Percentiles rank a stretch among this genome's conserved stretches.
Evolutionary conservation across 2,329 filamentous ascomycete species (phyloP).

Genomic region (Colletotrichum scovillei): DNA sequence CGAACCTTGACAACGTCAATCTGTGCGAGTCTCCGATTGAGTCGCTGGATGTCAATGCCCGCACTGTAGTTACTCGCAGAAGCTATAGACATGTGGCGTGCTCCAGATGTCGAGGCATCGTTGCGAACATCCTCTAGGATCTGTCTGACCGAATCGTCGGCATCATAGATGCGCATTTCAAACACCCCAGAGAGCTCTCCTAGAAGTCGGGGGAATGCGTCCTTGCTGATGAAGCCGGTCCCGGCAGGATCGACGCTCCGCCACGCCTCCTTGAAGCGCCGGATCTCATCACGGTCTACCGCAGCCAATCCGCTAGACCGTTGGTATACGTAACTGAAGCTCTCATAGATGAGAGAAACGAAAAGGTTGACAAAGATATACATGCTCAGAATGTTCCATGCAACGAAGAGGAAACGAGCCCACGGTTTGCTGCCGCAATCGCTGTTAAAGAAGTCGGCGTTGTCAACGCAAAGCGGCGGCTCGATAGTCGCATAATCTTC

Average conservation of each 20-base stretch:
- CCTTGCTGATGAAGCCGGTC: conserved; percentile 89
- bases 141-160: conserved; percentile 86
- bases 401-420: conserved; percentile 90
- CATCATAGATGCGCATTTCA: conserved; percentile 95
- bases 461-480: conserved; percentile 83
- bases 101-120: conserved; percentile 47
- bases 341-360: conserved; percentile 98
- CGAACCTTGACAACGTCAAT: conserved; percentile 83
- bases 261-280: conserved; percentile 98
- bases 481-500: conserved; percentile 88
- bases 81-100: conserved; percentile 66
- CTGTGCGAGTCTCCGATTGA: conserved; percentile 77
- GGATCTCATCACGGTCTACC: conserved; percentile 92
- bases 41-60: conserved; percentile 77
- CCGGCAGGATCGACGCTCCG: conserved; percentile 93
- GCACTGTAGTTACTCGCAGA: conserved; percentile 62
- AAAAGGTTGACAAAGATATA: conserved; percentile 99
- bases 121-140: conserved; percentile 87
- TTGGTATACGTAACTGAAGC: conserved; percentile 99
- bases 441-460: conserved; percentile 80
- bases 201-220: conserved; percentile 87
- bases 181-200: conserved; percentile 95
- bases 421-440: conserved; percentile 93
- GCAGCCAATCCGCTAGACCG: conserved; percentile 91
- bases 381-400: conserved; percentile 99